Percentiles rank a stretch among this genome's conserved stretches.
phyloP scores from a whole-genome alignment of 148 eudicot species.

The Rhododendron henanense region DNA sequence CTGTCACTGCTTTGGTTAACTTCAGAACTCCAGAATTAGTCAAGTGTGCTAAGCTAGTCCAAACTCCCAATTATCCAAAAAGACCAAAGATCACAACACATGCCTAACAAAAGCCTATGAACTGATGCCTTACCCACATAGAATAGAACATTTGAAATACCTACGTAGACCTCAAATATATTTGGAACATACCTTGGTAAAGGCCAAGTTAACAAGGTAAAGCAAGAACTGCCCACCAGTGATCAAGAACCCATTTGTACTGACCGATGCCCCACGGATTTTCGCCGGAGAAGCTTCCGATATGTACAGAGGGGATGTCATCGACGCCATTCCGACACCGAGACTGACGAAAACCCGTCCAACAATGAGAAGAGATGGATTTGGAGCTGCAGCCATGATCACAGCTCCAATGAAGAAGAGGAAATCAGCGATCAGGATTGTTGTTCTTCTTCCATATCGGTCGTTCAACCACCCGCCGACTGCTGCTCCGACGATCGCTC shows the following conservation, averaged over 20 bases:
- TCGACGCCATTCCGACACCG: slow-evolving; percentile 74
- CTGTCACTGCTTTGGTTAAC: too few relatives aligned
- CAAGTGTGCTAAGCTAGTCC: too few relatives aligned
- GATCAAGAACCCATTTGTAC: slow-evolving; percentile 63
- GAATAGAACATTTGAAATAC: too few relatives aligned
- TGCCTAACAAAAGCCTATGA: too few relatives aligned
- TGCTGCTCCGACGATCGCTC: slow-evolving; percentile 70
- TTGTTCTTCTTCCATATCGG: slow-evolving; percentile 45
- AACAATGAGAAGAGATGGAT: slow-evolving; percentile 45
- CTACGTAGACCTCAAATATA: too few relatives aligned
- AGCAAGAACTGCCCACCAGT: slow-evolving; percentile 75
- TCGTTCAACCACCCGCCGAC: slow-evolving; percentile 71
- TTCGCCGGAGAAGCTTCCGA: slow-evolving; percentile 68
- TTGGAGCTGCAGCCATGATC: slow-evolving; percentile 59
- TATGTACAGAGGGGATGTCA: slow-evolving; percentile 67
- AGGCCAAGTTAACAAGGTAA: slow-evolving; percentile 64
- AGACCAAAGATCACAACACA: too few relatives aligned
- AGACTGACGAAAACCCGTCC: slow-evolving; percentile 70
- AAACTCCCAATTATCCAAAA: too few relatives aligned
- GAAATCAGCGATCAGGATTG: slow-evolving; percentile 52
- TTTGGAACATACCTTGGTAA: slow-evolving; percentile 42
- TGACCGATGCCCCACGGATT: slow-evolving; percentile 66
- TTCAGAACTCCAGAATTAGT: too few relatives aligned
- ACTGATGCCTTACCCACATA: too few relatives aligned
- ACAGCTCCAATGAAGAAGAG: slow-evolving; percentile 56